phyloP scores from a whole-genome alignment of 305 asterid species.

The Fraxinus ornus region DNA sequence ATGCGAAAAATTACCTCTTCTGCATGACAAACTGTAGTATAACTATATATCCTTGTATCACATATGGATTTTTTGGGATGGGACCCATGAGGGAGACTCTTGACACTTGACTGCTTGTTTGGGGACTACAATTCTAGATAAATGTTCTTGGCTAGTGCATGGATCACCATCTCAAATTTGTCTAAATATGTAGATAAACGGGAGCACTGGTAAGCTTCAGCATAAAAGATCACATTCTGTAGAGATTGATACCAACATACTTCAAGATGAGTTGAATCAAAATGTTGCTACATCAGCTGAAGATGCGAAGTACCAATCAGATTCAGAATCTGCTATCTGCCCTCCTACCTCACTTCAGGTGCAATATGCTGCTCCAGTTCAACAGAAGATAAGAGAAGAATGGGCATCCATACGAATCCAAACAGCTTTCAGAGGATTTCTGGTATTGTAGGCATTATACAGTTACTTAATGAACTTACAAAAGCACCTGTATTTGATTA shows the following conservation, averaged over 20 bases:
- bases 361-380: slow-evolving; percentile 44
- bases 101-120: background rate
- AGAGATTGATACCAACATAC: slow-evolving; percentile 56
- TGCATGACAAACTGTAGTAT: background rate
- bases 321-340: slow-evolving; percentile 52
- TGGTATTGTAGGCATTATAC: slow-evolving; percentile 46
- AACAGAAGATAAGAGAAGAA: slow-evolving; percentile 53
- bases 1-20: background rate
- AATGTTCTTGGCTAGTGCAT: background rate
- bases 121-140: background rate
- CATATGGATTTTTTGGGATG: background rate
- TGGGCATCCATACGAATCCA: slow-evolving; percentile 84
- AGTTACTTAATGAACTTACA: slow-evolving; percentile 3
- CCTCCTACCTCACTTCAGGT: slow-evolving; percentile 62
- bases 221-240: slow-evolving; percentile 78
- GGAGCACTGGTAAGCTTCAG: slow-evolving; percentile 59
- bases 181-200: slow-evolving; percentile 52
- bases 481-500: background rate
- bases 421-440: slow-evolving; percentile 86
- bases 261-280: slow-evolving; percentile 49
- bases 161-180: slow-evolving; percentile 6
- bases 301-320: slow-evolving; percentile 40
- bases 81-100: background rate
- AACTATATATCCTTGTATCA: background rate
- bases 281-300: slow-evolving; percentile 41